phyloP scores from a whole-genome alignment of 495 filamentous ascomycete species.

The Penicillium antarcticum region DNA sequence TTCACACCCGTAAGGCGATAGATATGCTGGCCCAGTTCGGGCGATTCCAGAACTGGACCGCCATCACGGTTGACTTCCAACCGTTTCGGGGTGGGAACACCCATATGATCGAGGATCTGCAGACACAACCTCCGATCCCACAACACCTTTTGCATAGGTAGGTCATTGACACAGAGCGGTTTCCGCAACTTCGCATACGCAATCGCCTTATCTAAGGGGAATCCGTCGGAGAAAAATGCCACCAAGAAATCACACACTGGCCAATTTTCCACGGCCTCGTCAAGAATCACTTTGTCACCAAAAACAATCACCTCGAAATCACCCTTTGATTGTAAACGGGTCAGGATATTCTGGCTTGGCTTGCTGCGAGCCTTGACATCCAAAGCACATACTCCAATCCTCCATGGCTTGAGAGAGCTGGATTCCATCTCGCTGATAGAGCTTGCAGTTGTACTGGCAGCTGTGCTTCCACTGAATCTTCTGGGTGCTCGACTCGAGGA shows the following conservation, averaged over 20 bases:
- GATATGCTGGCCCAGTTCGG: constrained; percentile 74
- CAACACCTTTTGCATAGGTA: constrained; percentile 96
- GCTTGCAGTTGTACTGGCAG: constrained; percentile 68
- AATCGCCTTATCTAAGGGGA: constrained; percentile 95
- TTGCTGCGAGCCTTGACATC: constrained; percentile 96
- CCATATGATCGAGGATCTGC: constrained; percentile 79
- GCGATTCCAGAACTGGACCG: constrained; percentile 71
- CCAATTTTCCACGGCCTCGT: constrained; percentile 73
- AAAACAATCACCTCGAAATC: constrained; percentile 97
- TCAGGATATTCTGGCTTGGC: constrained; percentile 92
- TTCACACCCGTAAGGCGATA: constrained; percentile 75
- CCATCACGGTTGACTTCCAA: constrained; percentile 95
- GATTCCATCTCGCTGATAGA: constrained; percentile 49
- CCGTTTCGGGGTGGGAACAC: constrained; percentile 82
- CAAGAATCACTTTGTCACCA: constrained; percentile 96
- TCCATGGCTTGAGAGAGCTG: constrained; percentile 42
- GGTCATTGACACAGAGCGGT: constrained; percentile 95
- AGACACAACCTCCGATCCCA: constrained; percentile 95
- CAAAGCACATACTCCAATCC: constrained; percentile 90
- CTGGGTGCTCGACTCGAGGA: constrained; percentile 73
- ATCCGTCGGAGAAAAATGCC: constrained; percentile 96
- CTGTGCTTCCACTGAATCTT: constrained; percentile 73
- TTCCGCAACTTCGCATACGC: constrained; percentile 87
- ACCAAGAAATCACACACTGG: constrained; percentile 84
- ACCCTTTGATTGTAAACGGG: constrained; percentile 79